Percentiles rank a stretch among this genome's conserved stretches.
phyloP scores from a whole-genome alignment of 768 basidiomycete species.

The Nidularia sp. region DNA sequence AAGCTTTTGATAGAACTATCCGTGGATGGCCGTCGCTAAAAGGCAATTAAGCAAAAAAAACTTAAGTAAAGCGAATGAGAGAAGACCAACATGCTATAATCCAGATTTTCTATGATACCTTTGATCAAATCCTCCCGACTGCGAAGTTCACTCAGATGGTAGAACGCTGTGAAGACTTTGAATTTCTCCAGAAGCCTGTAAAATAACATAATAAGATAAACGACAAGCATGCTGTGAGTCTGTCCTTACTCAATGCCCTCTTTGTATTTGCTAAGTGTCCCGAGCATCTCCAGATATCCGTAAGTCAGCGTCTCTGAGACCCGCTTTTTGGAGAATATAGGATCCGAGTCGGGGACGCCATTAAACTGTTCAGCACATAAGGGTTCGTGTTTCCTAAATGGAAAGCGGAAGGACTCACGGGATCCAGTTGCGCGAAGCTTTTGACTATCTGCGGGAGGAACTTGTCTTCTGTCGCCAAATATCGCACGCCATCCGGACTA shows the following conservation, averaged over 20 bases:
- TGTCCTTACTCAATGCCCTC: slow-evolving; percentile 85
- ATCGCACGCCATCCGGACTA: slow-evolving; percentile 79
- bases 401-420: slow-evolving; percentile 43
- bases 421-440: slow-evolving; percentile 89
- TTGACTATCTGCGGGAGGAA: slow-evolving; percentile 80
- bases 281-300: slow-evolving; percentile 96
- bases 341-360: slow-evolving; percentile 66
- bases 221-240: not conserved
- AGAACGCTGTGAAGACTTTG: slow-evolving; percentile 93
- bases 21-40: slow-evolving; percentile 90
- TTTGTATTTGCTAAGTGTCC: slow-evolving; percentile 80
- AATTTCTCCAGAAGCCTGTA: slow-evolving; percentile 85
- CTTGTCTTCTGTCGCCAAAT: slow-evolving; percentile 78
- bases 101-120: slow-evolving; percentile 85
- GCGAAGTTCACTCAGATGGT: slow-evolving; percentile 87
- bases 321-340: slow-evolving; percentile 80
- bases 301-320: slow-evolving; percentile 80
- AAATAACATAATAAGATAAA: not conserved
- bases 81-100: slow-evolving; percentile 71
- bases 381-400: not conserved
- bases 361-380: slow-evolving; percentile 48
- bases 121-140: slow-evolving; percentile 91
- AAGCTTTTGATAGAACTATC: slow-evolving; percentile 88
- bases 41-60: slow-evolving; percentile 6
- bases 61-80: not conserved